These are phyloP conservation scores for Ormosia emarginata DNA, from an alignment of 306 rosid genomes.

Conservation along the genomic window DNA sequence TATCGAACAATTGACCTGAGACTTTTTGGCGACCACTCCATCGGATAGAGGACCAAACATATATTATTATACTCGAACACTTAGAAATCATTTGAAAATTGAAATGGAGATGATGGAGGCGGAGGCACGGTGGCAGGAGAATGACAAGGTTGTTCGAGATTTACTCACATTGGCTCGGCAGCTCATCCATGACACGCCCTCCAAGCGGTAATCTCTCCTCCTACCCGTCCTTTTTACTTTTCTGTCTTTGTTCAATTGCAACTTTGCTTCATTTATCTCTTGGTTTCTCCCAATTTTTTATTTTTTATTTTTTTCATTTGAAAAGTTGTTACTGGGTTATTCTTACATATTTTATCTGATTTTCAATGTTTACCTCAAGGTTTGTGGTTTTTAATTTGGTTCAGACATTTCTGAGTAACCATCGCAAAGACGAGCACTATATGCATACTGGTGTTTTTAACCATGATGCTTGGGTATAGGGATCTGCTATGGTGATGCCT, in stretches of 20 bases:
- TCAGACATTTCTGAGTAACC: slow-evolving; percentile 29
- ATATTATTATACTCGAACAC: too few relatives aligned
- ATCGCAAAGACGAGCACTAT: slow-evolving; percentile 86
- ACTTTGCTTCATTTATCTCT: neutral
- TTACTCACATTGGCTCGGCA: slow-evolving; percentile 83
- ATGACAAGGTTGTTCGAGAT: slow-evolving; percentile 37
- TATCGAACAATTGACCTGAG: too few relatives aligned
- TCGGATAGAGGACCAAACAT: too few relatives aligned
- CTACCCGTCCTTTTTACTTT: neutral
- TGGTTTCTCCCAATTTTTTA: too few relatives aligned
- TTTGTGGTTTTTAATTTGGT: neutral
- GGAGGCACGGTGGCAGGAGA: slow-evolving; percentile 1
- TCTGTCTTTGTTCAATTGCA: neutral
- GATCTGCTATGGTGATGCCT: slow-evolving; percentile 15
- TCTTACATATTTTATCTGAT: neutral
- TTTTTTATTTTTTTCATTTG: neutral
- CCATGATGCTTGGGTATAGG: slow-evolving; percentile 9
- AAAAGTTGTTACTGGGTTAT: neutral
- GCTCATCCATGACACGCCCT: slow-evolving; percentile 83
- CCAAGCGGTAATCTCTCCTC: slow-evolving; percentile 63
- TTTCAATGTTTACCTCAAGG: too few relatives aligned
- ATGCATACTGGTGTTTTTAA: slow-evolving; percentile 83
- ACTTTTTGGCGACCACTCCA: too few relatives aligned
- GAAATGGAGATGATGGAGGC: slow-evolving; percentile 42
- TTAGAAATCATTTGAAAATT: too few relatives aligned